phyloP scores from a whole-genome alignment of 176 grass and related monocot species.

The Musa schizocarpa region DNA sequence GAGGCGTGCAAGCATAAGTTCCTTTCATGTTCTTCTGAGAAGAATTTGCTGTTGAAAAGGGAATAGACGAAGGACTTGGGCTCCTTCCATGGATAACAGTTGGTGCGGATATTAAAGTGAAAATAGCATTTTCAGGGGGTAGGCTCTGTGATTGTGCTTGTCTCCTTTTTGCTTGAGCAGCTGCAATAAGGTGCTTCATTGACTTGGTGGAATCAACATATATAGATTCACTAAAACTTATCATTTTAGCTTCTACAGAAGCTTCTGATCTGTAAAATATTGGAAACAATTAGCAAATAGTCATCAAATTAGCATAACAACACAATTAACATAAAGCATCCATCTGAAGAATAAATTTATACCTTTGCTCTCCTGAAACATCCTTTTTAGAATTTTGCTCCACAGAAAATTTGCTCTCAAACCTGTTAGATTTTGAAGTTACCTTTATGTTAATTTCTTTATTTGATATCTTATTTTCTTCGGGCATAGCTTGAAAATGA shows the following conservation, averaged over 20 bases:
- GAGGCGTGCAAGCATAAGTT: slow-evolving; percentile 28
- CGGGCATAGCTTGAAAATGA: slow-evolving; percentile 26
- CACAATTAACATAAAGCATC: slow-evolving; percentile 10
- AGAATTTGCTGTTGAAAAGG: slow-evolving; percentile 47
- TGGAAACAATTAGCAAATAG: slow-evolving; percentile 12
- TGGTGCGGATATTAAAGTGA: slow-evolving; percentile 33
- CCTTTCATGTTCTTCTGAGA: slow-evolving; percentile 35
- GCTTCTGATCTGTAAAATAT: slow-evolving; percentile 33
- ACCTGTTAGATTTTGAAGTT: slow-evolving; percentile 42
- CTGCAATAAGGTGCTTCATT: slow-evolving; percentile 97
- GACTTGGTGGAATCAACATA: slow-evolving; percentile 33
- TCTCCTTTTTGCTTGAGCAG: slow-evolving; percentile 42
- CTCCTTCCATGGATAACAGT: slow-evolving; percentile 59
- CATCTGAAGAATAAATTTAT: slow-evolving; percentile 16
- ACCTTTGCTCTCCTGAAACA: slow-evolving; percentile 46
- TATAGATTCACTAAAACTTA: slow-evolving; percentile 20
- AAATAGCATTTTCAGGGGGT: slow-evolving; percentile 36
- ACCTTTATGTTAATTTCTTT: slow-evolving; percentile 57
- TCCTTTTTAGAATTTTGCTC: slow-evolving; percentile 39
- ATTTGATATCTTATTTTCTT: slow-evolving; percentile 33
- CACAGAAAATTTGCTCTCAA: slow-evolving; percentile 32
- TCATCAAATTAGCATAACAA: slow-evolving; percentile 1
- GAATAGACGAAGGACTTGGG: slow-evolving; percentile 53
- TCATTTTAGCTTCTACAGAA: slow-evolving; percentile 34
- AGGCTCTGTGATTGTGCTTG: slow-evolving; percentile 42